Conservation (phyloP, 371 early-diverging fungal species). For the Capillidium rhysosporum region DNA sequence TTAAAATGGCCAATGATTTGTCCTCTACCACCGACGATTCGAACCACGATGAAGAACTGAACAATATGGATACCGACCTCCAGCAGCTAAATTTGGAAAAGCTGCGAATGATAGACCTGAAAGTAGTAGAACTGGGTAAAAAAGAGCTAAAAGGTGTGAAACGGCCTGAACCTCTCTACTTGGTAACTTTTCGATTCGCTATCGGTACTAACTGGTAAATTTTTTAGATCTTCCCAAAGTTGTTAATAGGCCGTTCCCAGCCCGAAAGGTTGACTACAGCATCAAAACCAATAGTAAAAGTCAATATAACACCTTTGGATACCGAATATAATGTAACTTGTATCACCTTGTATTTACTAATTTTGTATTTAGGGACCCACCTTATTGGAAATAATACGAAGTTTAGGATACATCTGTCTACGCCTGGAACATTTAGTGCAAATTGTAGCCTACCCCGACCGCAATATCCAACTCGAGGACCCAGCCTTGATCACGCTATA, state of each 20-base stretch:
- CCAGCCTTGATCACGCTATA: not conserved
- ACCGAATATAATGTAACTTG: not conserved
- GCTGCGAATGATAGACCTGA: conserved; percentile 46
- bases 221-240: conserved; percentile 3
- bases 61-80: conserved; percentile 11
- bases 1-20: not conserved
- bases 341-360: not conserved
- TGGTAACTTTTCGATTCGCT: conserved; percentile 22
- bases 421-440: not conserved
- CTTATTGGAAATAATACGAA: not conserved
- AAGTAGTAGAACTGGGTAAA: conserved; percentile 56
- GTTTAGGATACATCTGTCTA: not conserved
- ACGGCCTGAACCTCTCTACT: conserved; percentile 59
- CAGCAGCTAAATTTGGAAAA: conserved; percentile 13
- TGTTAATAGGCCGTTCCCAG: not conserved
- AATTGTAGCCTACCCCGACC: not conserved
- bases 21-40: not conserved
- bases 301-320: not conserved
- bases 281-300: not conserved
- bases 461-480: not conserved
- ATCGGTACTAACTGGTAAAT: not conserved
- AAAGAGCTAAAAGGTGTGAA: conserved; percentile 73
- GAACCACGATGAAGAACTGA: conserved; percentile 11
- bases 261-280: not conserved
- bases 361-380: not conserved